Percentiles rank a stretch among this genome's conserved stretches.
phyloP scores from a whole-genome alignment of 2,329 filamentous ascomycete genomes.

The Venturia aucupariae region DNA sequence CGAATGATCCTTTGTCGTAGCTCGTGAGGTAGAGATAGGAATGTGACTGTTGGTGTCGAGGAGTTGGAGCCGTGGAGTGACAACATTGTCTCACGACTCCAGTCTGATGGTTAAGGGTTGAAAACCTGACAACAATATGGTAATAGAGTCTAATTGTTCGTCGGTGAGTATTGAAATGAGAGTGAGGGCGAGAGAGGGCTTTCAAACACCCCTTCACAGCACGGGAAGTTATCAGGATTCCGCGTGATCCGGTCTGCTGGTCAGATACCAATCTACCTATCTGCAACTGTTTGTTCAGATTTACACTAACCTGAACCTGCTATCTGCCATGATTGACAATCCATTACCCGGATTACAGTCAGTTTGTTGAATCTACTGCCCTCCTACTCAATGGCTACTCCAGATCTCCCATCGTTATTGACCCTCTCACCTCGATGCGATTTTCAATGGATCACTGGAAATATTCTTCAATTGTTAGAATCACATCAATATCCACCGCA shows the following conservation, averaged over 20 bases:
- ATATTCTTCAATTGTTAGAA: no score
- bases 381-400: background rate
- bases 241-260: background rate
- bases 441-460: no score
- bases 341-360: background rate
- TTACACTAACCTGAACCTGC: background rate
- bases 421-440: no score
- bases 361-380: background rate
- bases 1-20: background rate
- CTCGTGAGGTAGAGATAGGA: background rate
- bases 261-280: background rate
- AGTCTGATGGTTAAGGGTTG: background rate
- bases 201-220: background rate
- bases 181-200: background rate
- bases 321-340: background rate
- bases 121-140: background rate
- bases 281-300: background rate
- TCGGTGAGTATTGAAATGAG: background rate
- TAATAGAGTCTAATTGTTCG: background rate
- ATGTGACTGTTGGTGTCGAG: background rate
- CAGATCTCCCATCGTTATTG: background rate
- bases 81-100: background rate
- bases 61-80: background rate
- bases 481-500: no score
- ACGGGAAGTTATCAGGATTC: background rate